Evolutionary conservation across 345 rosid species (phyloP).

Genomic region (Cochlearia excelsa): DNA sequence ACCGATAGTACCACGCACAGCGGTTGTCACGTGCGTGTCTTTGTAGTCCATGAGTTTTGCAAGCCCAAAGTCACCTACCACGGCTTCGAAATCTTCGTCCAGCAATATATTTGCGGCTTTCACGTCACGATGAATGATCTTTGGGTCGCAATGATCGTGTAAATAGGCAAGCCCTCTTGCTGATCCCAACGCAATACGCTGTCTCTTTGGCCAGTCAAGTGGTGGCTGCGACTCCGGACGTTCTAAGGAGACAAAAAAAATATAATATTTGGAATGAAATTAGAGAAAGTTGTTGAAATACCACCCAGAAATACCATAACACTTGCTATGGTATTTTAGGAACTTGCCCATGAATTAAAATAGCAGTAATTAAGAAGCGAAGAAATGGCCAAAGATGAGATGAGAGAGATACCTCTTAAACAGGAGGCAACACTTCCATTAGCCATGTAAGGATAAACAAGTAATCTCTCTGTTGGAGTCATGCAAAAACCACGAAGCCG

Average conservation of each 20-base stretch:
- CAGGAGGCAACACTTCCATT: constrained; percentile 97
- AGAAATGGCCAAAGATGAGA: neutral
- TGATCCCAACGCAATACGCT: constrained; percentile 93
- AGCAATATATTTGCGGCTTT: constrained; percentile 95
- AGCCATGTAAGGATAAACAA: constrained; percentile 93
- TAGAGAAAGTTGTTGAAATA: too few relatives aligned
- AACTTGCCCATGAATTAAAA: too few relatives aligned
- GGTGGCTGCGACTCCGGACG: constrained; percentile 46
- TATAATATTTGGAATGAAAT: neutral
- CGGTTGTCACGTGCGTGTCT: constrained; percentile 95
- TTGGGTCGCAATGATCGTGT: constrained; percentile 97
- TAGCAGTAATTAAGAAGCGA: too few relatives aligned
- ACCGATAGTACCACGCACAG: constrained; percentile 96
- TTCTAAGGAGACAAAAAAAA: constrained; percentile 26
- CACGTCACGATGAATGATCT: constrained; percentile 94
- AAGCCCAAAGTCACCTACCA: constrained; percentile 93
- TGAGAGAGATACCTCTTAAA: constrained; percentile 62
- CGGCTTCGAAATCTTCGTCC: constrained; percentile 89
- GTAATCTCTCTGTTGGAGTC: constrained; percentile 79
- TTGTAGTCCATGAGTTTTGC: constrained; percentile 96
- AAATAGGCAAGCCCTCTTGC: constrained; percentile 87
- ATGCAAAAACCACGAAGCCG: constrained; percentile 84
- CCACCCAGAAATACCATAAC: too few relatives aligned
- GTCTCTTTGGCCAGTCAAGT: constrained; percentile 90
- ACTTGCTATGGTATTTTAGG: too few relatives aligned